phyloP scores from a whole-genome alignment of 2,329 filamentous ascomycete genomes.

The Scedosporium apiospermum region DNA sequence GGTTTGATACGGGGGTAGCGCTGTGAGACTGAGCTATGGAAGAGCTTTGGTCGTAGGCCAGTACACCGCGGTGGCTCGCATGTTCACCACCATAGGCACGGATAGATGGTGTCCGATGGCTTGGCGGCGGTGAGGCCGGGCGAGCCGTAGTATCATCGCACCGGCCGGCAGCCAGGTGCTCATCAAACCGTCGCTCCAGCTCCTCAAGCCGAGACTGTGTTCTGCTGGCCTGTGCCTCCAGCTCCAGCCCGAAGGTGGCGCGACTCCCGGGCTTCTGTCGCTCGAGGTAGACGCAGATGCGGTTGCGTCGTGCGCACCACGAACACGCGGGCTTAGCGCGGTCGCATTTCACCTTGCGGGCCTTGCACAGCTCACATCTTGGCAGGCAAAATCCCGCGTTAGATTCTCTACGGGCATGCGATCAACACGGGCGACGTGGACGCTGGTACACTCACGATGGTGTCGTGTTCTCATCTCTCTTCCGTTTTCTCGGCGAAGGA shows the following conservation, averaged over 20 bases:
- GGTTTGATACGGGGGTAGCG: background rate
- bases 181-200: conserved; percentile 30
- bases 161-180: conserved; percentile 28
- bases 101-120: background rate
- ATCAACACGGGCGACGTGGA: conserved; percentile 3
- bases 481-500: conserved; percentile 24
- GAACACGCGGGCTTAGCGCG: conserved; percentile 53
- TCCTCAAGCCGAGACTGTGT: conserved; percentile 37
- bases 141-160: background rate
- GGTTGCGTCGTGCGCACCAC: conserved; percentile 60
- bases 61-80: background rate
- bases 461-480: conserved; percentile 30
- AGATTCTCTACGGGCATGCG: background rate
- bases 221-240: conserved; percentile 44
- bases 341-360: conserved; percentile 38
- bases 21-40: background rate
- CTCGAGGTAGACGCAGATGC: conserved; percentile 59
- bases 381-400: conserved; percentile 2
- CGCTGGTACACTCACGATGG: conserved; percentile 26
- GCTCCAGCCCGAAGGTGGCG: conserved; percentile 52
- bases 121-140: background rate
- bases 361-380: conserved; percentile 35
- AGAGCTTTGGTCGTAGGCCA: background rate
- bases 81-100: background rate
- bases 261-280: conserved; percentile 59